These are phyloP conservation scores for Trichosporon sp. DNA, from an alignment of 1,284 basidiomycete genomes.

Conservation along the genomic window DNA sequence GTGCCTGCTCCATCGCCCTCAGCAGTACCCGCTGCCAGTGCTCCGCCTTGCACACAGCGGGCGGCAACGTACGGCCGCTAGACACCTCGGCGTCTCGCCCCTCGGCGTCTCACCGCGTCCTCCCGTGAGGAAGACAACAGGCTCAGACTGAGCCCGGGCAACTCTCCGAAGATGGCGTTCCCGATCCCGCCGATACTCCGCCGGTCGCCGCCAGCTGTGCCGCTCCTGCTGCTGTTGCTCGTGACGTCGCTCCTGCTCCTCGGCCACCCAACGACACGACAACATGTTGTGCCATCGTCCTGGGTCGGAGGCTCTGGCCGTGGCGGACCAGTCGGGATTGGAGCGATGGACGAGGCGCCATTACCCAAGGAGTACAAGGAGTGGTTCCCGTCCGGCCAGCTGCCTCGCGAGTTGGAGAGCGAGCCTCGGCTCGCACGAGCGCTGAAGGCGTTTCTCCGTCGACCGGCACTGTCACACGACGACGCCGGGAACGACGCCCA, in stretches of 20 bases:
- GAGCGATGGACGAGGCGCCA: constrained; percentile 2
- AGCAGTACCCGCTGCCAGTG: not conserved
- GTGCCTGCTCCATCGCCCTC: not conserved
- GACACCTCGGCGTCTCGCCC: not conserved
- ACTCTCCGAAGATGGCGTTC: not conserved
- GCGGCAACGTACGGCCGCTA: not conserved
- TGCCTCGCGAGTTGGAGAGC: constrained; percentile 20
- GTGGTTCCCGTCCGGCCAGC: constrained; percentile 16
- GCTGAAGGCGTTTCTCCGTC: constrained; percentile 28
- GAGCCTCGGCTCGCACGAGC: constrained; percentile 17
- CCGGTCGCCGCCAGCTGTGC: constrained; percentile 2
- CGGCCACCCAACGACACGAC: constrained; percentile 1
- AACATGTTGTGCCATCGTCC: not conserved
- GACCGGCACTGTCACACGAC: constrained; percentile 30
- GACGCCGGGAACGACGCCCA: constrained; percentile 25
- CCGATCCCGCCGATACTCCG: not conserved
- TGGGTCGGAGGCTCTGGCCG: constrained; percentile 8
- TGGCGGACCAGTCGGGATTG: constrained; percentile 1
- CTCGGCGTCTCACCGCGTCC: not conserved
- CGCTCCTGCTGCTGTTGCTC: constrained; percentile 5
- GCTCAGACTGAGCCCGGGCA: not conserved
- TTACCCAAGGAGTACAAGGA: constrained; percentile 21
- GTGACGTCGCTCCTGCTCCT: constrained; percentile 5
- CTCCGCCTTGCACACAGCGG: not conserved
- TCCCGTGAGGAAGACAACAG: not conserved